These are phyloP conservation scores for Houttuynia cordata DNA, from an alignment of 164 flowering plant genomes.

Conservation along the genomic window DNA sequence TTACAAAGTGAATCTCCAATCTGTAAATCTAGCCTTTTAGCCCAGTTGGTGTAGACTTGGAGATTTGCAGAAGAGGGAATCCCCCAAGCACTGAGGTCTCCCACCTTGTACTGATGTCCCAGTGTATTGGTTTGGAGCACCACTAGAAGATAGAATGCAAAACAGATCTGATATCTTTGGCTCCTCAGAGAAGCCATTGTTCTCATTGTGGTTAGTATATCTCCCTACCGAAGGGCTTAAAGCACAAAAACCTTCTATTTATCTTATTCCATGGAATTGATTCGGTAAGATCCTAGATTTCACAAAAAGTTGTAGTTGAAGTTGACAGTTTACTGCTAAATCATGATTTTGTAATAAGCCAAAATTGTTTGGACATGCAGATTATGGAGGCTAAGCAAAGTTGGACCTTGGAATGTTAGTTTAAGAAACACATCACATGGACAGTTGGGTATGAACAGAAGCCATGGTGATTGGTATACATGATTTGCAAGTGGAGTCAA, in stretches of 20 bases:
- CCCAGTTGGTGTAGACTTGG: conserved; percentile 56
- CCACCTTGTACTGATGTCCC: conserved; percentile 62
- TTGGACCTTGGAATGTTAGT: background rate
- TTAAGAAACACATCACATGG: background rate
- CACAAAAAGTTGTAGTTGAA: background rate
- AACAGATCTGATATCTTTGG: conserved; percentile 15
- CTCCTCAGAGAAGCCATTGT: conserved; percentile 19
- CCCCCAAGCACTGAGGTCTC: conserved; percentile 83
- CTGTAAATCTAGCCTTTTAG: conserved; percentile 40
- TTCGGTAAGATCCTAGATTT: background rate
- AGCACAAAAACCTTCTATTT: background rate
- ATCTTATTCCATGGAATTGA: background rate
- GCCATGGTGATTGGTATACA: no score
- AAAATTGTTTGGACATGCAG: background rate
- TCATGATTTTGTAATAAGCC: background rate
- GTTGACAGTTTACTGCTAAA: background rate
- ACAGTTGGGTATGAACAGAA: background rate
- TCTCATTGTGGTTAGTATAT: conserved; percentile 1
- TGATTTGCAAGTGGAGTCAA: background rate
- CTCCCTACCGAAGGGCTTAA: background rate
- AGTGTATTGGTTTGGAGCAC: conserved; percentile 30
- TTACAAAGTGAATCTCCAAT: conserved; percentile 90
- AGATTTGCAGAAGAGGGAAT: conserved; percentile 58
- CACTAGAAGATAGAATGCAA: conserved; percentile 30
- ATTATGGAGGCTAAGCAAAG: background rate